Conservation (phyloP, 1,139 yeast species). For the Taphrina flavorubra region DNA sequence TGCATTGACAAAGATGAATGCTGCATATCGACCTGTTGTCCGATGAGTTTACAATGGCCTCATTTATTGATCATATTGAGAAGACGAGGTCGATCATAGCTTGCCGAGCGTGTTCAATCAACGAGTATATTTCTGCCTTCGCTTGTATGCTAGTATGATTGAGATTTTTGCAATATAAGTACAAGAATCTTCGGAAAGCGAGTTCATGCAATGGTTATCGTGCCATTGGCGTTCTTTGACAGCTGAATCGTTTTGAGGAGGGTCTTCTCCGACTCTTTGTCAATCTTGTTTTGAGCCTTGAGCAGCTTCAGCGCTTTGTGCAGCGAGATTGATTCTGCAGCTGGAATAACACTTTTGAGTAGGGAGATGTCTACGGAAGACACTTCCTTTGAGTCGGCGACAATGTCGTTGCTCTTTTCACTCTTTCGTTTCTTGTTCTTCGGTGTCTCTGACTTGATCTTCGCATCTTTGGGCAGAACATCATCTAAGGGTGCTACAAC, state of each 20-base stretch:
- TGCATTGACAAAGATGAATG: no score
- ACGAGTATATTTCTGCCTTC: neutral
- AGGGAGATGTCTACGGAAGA: neutral
- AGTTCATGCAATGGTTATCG: neutral
- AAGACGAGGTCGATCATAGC: no score
- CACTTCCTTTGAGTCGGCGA: neutral
- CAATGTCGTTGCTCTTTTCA: neutral
- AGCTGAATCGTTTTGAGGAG: slow-evolving; percentile 28
- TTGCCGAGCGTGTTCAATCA: no score
- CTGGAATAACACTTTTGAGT: slow-evolving; percentile 8
- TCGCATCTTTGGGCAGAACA: slow-evolving; percentile 12
- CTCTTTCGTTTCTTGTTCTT: slow-evolving; percentile 36
- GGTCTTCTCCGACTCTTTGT: slow-evolving; percentile 44
- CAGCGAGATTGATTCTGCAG: slow-evolving; percentile 20
- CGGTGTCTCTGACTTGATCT: slow-evolving; percentile 3
- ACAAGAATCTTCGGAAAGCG: neutral
- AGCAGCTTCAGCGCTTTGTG: slow-evolving; percentile 37
- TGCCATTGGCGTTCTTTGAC: slow-evolving; percentile 10
- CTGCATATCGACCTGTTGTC: no score
- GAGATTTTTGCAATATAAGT: neutral
- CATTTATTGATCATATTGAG: no score
- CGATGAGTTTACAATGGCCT: no score
- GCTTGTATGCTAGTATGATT: neutral
- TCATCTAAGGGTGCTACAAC: slow-evolving; percentile 39
- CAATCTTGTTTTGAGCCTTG: slow-evolving; percentile 38